These are phyloP conservation scores for Penicillium sumatraense DNA, from an alignment of 2,329 filamentous ascomycete species.

Conservation along the genomic window DNA sequence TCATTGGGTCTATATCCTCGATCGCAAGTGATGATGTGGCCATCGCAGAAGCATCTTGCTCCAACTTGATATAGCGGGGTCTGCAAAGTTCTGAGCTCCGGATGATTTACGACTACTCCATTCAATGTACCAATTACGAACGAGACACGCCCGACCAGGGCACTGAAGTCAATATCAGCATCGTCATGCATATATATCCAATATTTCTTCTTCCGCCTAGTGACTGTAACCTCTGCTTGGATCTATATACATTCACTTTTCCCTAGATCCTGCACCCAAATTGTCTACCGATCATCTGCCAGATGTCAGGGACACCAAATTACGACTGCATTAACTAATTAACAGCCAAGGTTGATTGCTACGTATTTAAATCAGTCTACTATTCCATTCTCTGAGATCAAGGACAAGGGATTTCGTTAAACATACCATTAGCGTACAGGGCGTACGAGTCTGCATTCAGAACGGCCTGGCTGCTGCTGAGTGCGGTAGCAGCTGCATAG, in stretches of 20 bases:
- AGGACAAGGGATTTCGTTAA: not conserved
- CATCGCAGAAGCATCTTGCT: not conserved
- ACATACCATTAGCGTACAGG: slow-evolving; percentile 56
- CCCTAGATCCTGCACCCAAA: not conserved
- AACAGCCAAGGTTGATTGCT: slow-evolving; percentile 28
- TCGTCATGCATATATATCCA: not conserved
- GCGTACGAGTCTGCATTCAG: slow-evolving; percentile 69
- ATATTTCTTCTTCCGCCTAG: not conserved
- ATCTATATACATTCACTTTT: slow-evolving; percentile 1
- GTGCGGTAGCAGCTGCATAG: slow-evolving; percentile 53
- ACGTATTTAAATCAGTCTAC: slow-evolving; percentile 4
- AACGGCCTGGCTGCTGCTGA: slow-evolving; percentile 58
- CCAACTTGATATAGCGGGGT: not conserved
- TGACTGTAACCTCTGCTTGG: not conserved
- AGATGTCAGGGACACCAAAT: no score
- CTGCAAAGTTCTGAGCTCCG: not conserved
- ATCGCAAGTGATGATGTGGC: slow-evolving; percentile 27
- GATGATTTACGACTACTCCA: not conserved
- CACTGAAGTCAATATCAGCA: not conserved
- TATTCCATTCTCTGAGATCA: not conserved
- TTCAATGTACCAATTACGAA: not conserved
- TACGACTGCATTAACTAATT: not conserved
- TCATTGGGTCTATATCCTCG: slow-evolving; percentile 42
- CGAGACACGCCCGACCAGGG: no score
- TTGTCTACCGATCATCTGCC: not conserved